phyloP scores from a whole-genome alignment of 2,329 filamentous ascomycete genomes.

The Sphaerulina vaccinii region DNA sequence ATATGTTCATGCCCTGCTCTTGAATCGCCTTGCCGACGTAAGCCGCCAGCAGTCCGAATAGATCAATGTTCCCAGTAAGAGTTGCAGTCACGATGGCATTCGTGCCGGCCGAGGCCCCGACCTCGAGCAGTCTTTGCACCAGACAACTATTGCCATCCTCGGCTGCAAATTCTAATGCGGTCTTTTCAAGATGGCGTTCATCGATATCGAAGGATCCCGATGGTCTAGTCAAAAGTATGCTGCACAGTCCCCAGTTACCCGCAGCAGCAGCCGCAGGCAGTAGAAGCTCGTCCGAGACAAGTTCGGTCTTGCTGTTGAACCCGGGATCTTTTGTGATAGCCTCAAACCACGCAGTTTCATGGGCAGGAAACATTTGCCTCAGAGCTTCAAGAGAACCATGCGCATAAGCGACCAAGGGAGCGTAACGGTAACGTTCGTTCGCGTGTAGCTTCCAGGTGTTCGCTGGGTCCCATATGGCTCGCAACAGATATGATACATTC shows the following conservation, averaged over 20 bases:
- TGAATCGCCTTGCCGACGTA: too few species aligned
- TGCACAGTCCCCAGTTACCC: too few species aligned
- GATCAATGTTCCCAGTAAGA: background rate
- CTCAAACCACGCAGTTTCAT: background rate
- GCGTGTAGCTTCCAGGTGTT: constrained; percentile 7
- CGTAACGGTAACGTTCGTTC: too few species aligned
- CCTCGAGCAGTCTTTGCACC: background rate
- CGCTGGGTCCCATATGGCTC: constrained; percentile 7
- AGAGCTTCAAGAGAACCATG: constrained; percentile 7
- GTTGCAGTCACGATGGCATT: background rate
- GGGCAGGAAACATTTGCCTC: background rate
- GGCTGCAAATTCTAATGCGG: background rate
- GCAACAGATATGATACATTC: constrained; percentile 30
- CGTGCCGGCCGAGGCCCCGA: too few species aligned
- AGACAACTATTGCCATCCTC: background rate
- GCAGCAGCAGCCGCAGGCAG: background rate
- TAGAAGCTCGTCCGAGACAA: background rate
- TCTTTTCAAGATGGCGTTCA: background rate
- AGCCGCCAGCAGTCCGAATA: background rate
- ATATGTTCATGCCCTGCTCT: too few species aligned
- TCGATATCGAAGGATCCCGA: background rate
- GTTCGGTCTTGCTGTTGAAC: constrained; percentile 1
- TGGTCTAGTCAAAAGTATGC: background rate
- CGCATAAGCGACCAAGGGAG: constrained; percentile 19
- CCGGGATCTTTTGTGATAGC: constrained; percentile 2